A percentile compares a stretch with the other conserved stretches of the same genome.
These are phyloP conservation scores for Lentinus tigrinus DNA, from an alignment of 768 basidiomycete species.

Conservation along the genomic window DNA sequence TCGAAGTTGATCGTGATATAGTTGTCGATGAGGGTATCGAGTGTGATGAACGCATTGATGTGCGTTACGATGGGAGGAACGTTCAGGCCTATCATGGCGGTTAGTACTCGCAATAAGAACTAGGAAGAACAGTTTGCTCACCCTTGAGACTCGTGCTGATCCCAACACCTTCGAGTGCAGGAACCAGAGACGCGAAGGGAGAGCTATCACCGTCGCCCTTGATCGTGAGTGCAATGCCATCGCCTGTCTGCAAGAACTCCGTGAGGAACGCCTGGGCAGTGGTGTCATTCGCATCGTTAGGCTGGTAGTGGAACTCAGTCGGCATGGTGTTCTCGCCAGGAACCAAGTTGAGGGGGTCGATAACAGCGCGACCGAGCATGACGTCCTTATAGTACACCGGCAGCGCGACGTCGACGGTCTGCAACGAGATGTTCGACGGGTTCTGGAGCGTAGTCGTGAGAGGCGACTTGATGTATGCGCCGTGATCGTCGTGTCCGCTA, in stretches of 20 bases:
- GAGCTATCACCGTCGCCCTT: slow-evolving; percentile 59
- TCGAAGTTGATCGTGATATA: slow-evolving; percentile 15
- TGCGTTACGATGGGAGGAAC: slow-evolving; percentile 57
- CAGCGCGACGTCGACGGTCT: slow-evolving; percentile 56
- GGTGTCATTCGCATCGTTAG: slow-evolving; percentile 64
- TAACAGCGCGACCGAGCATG: slow-evolving; percentile 57
- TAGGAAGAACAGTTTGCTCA: slow-evolving; percentile 13
- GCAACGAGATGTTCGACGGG: slow-evolving; percentile 65
- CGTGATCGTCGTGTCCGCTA: slow-evolving; percentile 62
- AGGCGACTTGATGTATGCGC: slow-evolving; percentile 56
- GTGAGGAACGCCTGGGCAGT: slow-evolving; percentile 62
- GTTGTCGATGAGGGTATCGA: slow-evolving; percentile 40
- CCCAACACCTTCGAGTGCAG: slow-evolving; percentile 52
- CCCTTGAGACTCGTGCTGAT: slow-evolving; percentile 51
- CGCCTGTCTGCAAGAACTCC: slow-evolving; percentile 54
- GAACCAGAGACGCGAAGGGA: slow-evolving; percentile 58
- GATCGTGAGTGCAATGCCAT: slow-evolving; percentile 50
- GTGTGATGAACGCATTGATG: slow-evolving; percentile 51
- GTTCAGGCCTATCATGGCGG: slow-evolving; percentile 37
- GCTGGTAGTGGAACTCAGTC: slow-evolving; percentile 69
- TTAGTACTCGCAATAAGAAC: neutral
- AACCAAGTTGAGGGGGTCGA: slow-evolving; percentile 54
- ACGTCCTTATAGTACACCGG: slow-evolving; percentile 57
- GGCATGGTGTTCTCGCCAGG: slow-evolving; percentile 54
- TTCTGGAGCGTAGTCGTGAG: slow-evolving; percentile 60